Evolutionary conservation across 495 filamentous ascomycete species (phyloP), one percentile per base, ranked within the genome.

Genomic region (Rhizodiscina lignyota): DNA sequence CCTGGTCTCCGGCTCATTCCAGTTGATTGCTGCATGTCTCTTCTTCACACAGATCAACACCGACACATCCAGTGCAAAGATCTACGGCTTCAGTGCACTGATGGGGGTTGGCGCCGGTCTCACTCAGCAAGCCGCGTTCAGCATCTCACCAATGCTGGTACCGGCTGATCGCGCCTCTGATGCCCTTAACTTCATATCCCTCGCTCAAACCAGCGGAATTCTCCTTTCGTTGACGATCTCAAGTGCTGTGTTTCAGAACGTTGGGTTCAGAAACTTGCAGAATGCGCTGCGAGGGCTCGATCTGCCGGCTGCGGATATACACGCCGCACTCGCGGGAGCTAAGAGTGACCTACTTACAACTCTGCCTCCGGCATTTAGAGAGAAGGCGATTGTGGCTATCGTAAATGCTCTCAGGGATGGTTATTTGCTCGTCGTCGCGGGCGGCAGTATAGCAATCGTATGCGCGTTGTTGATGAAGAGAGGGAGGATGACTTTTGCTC

Each of bases 131-230:
- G 26, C 18, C 15, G 42, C 35, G 13, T 49, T 42, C 21, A 37
- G 30, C 2, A 29, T 42, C 15, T 37, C 30, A 21, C 16, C 37
- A 3, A 24, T 30, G 10, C 37, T 36, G 15, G 39, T 18, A 0
- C 6, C 8, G 8, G 17, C 35, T 2, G 5, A 37, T 2, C 21
- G 37, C 15, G 35, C 41, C 1, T 4, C 38, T 3, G 37, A 42
- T 18, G 42, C 46, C 0, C 30, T 49, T 12, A 41, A 42, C 1
- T 49, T 39, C 26, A 49, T 49, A 17, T 42, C 39, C 27, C n/a
- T 24, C 4, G 46, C 46, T 10, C 46, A 49, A 21, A 37, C 41
- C 24, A 36, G 38, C 5, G 28, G 26, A 4, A 28, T 43, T 10
- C 29, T 40, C 2, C 24, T 49, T 18, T 35, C 33, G 15, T 29